These are phyloP conservation scores for Eucalyptus guilfoylei DNA, from an alignment of 345 rosid species.

Conservation along the genomic window DNA sequence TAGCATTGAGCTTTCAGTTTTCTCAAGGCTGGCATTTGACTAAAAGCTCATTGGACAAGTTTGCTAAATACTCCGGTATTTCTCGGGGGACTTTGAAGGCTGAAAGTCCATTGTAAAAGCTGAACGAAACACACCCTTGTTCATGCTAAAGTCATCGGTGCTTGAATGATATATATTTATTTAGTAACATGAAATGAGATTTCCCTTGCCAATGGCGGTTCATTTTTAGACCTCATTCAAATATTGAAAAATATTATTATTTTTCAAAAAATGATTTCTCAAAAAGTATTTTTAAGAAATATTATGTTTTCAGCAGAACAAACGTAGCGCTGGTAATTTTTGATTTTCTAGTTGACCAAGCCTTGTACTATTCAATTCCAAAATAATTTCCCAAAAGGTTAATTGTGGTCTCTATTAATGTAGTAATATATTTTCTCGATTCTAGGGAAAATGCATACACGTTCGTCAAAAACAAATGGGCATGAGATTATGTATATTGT, in stretches of 20 bases:
- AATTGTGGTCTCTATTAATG: neutral
- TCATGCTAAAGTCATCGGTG: no score
- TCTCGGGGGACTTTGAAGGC: accelerated
- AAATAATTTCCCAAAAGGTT: neutral
- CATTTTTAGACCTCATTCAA: no score
- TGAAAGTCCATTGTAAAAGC: accelerated
- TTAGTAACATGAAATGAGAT: no score
- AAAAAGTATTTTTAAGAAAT: no score
- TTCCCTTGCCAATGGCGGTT: no score
- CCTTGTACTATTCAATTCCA: neutral
- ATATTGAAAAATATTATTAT: no score
- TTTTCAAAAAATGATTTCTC: neutral
- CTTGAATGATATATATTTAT: no score
- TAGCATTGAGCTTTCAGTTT: accelerated
- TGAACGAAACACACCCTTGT: no score
- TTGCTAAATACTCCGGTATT: no score
- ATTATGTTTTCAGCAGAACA: no score
- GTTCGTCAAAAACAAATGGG: neutral
- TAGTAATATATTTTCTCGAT: neutral
- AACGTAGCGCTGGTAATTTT: neutral
- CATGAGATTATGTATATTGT: neutral
- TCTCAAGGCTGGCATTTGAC: accelerated
- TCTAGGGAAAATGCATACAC: neutral
- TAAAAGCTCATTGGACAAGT: no score
- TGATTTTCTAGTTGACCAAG: neutral